Conservation (phyloP, 768 basidiomycete genomes). For the Leccinum fibrillosum region DNA sequence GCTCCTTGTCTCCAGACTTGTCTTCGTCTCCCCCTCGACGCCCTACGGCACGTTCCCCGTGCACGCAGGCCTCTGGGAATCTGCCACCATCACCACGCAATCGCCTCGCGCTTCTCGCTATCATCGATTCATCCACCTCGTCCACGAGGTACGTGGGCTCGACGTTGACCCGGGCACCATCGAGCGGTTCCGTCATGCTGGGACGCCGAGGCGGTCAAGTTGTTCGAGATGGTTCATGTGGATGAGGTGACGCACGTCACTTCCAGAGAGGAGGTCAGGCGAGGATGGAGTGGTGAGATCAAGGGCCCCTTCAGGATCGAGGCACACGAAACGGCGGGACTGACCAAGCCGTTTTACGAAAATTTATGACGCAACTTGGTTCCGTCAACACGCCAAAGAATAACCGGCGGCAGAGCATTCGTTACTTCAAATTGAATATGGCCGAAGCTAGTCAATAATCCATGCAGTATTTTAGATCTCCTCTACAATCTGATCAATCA, state of each 20-base stretch:
- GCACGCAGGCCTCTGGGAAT: background rate
- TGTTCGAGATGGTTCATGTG: too few species aligned
- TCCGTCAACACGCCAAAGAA: background rate
- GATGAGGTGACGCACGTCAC: too few species aligned
- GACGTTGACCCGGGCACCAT: background rate
- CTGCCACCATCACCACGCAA: background rate
- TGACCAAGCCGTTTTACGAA: background rate
- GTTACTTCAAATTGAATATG: background rate
- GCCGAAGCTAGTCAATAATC: background rate
- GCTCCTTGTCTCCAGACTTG: background rate
- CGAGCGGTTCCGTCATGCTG: too few species aligned
- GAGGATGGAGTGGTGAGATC: background rate
- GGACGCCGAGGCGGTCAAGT: too few species aligned
- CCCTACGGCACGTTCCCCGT: background rate
- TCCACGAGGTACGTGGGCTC: constrained; percentile 51
- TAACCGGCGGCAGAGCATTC: too few species aligned
- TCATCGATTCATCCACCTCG: constrained; percentile 62
- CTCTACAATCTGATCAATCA: constrained; percentile 32
- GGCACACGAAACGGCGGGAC: background rate
- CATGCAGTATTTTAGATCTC: constrained; percentile 12
- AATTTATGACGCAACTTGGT: background rate
- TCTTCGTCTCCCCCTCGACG: background rate
- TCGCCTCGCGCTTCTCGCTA: constrained; percentile 20
- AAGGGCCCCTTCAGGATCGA: background rate
- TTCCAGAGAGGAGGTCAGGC: background rate